These are phyloP conservation scores for Colletotrichum liriopes DNA, from an alignment of 2,329 filamentous ascomycete species.

Conservation along the genomic window DNA sequence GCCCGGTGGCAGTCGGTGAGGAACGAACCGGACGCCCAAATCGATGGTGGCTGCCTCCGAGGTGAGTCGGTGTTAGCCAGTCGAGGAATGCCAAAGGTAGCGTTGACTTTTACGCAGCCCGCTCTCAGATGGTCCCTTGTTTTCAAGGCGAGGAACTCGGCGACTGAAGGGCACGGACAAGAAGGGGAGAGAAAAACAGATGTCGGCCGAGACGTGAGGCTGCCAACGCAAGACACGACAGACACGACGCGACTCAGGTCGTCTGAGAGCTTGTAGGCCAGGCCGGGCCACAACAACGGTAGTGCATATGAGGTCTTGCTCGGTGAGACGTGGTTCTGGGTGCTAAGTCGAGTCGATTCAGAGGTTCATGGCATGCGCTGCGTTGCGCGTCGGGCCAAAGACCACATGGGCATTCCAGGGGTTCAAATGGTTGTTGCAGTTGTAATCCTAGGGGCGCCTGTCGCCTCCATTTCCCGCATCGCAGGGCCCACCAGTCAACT, in stretches of 20 bases:
- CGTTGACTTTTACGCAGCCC: not conserved
- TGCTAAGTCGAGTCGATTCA: conserved; percentile 16
- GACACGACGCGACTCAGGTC: conserved; percentile 35
- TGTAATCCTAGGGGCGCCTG: conserved; percentile 18
- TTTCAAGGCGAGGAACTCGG: not conserved
- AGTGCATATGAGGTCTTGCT: conserved; percentile 33
- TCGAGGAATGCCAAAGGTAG: conserved; percentile 17
- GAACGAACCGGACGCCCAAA: conserved; percentile 1
- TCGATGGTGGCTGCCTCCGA: not conserved
- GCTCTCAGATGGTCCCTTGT: conserved; percentile 18
- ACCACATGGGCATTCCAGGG: conserved; percentile 38
- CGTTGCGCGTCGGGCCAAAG: conserved; percentile 22
- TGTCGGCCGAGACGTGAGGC: conserved; percentile 30
- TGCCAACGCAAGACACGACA: conserved; percentile 23
- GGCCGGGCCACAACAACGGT: conserved; percentile 32
- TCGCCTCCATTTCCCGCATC: conserved; percentile 27
- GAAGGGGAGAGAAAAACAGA: conserved; percentile 14
- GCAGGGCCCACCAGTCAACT: conserved; percentile 5
- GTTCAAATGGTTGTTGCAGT: conserved; percentile 24
- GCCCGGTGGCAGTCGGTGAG: conserved; percentile 19
- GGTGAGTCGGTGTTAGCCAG: conserved; percentile 1
- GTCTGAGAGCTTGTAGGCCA: conserved; percentile 24
- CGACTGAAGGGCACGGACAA: conserved; percentile 17
- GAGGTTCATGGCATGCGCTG: conserved; percentile 34
- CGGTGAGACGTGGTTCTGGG: conserved; percentile 15